phyloP scores from a whole-genome alignment of 257 asterid genomes.

The Plantago major region DNA sequence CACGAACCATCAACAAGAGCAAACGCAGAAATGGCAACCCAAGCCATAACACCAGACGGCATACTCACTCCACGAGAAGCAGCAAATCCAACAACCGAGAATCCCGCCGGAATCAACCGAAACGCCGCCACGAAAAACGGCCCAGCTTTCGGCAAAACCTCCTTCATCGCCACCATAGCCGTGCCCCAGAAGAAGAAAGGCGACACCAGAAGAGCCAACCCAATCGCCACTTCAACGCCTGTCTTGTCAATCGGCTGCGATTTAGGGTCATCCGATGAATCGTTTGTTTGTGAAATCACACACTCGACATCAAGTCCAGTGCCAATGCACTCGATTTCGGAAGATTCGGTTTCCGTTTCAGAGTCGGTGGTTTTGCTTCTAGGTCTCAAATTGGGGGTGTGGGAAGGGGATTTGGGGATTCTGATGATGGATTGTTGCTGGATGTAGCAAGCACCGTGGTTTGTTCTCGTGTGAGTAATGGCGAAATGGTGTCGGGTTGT shows the following conservation, averaged over 20 bases:
- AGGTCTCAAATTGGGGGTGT: constrained; percentile 25
- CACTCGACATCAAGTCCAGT: constrained; percentile 70
- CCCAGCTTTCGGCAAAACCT: constrained; percentile 81
- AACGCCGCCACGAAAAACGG: constrained; percentile 80
- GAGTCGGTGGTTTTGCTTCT: constrained; percentile 35
- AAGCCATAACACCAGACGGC: constrained; percentile 82
- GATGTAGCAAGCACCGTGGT: no score
- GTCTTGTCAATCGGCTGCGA: background rate
- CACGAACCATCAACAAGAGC: constrained; percentile 85
- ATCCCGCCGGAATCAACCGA: constrained; percentile 89
- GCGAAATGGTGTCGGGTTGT: no score
- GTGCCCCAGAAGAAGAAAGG: constrained; percentile 99
- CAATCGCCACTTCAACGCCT: constrained; percentile 35
- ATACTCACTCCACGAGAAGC: constrained; percentile 54
- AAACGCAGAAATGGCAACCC: constrained; percentile 72
- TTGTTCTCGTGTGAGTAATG: no score
- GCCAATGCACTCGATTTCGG: constrained; percentile 56
- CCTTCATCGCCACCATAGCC: constrained; percentile 99
- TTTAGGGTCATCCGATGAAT: constrained; percentile 27
- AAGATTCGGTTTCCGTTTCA: constrained; percentile 38
- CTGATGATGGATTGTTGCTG: no score
- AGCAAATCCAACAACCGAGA: constrained; percentile 71
- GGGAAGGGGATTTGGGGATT: constrained; percentile 1
- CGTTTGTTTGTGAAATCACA: constrained; percentile 34
- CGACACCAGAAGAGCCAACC: constrained; percentile 76